These are phyloP conservation scores for Ilex aquifolium DNA, from an alignment of 257 asterid genomes.

Conservation along the genomic window DNA sequence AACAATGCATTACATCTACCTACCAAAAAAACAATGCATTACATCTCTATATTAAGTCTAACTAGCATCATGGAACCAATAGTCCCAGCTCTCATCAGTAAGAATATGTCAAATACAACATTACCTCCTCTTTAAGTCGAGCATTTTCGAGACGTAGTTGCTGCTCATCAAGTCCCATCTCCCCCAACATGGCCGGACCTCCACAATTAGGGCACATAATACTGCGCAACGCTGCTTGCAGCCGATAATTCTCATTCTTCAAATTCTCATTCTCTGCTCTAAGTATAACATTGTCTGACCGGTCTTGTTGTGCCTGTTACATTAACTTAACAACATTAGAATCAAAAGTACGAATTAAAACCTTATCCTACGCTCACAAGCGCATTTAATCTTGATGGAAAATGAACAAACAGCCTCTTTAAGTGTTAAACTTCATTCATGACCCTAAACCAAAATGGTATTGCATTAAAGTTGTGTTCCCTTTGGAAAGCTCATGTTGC, in stretches of 20 bases:
- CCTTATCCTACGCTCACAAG: too few relatives aligned
- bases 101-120: background rate
- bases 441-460: conserved; percentile 27
- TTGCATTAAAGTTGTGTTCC: conserved; percentile 51
- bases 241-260: conserved; percentile 68
- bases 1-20: too few relatives aligned
- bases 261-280: conserved; percentile 81
- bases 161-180: conserved; percentile 85
- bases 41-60: too few relatives aligned
- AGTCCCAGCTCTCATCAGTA: too few relatives aligned
- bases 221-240: conserved; percentile 70
- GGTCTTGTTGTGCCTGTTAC: conserved; percentile 85
- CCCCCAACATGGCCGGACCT: conserved; percentile 81
- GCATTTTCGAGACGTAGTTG: conserved; percentile 85
- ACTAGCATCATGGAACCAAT: too few relatives aligned
- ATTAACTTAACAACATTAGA: conserved; percentile 1
- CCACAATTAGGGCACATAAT: conserved; percentile 92
- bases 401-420: background rate
- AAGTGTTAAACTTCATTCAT: background rate
- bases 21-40: too few relatives aligned
- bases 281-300: conserved; percentile 61
- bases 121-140: conserved; percentile 91
- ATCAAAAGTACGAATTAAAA: background rate
- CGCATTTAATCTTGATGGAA: background rate
- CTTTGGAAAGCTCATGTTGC: conserved; percentile 23